These are phyloP conservation scores for Microascus cirrosus DNA, from an alignment of 2,329 filamentous ascomycete genomes.

Conservation along the genomic window DNA sequence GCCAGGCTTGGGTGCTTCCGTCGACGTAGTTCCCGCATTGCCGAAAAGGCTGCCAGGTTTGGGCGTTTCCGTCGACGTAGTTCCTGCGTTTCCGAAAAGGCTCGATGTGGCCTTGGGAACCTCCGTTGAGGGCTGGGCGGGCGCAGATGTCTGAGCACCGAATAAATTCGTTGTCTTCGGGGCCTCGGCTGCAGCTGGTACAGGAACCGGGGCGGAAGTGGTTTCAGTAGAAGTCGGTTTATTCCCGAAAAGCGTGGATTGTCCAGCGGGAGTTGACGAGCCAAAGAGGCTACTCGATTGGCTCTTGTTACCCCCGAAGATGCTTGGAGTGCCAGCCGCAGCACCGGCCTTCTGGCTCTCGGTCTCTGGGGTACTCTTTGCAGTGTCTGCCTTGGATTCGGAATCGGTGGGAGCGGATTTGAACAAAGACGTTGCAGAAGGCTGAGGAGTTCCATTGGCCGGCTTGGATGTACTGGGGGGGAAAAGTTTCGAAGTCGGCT, in stretches of 20 bases:
- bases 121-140: conserved; percentile 4
- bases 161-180: conserved; percentile 8
- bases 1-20: conserved; percentile 5
- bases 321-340: not conserved
- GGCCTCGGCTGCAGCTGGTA: conserved; percentile 6
- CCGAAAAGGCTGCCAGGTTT: conserved; percentile 4
- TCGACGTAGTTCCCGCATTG: not conserved
- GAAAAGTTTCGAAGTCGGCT: conserved; percentile 10
- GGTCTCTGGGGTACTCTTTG: not conserved
- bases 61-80: conserved; percentile 1
- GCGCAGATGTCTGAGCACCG: conserved; percentile 6
- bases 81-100: conserved; percentile 6
- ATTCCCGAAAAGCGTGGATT: conserved; percentile 17
- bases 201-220: conserved; percentile 8
- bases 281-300: not conserved
- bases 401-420: conserved; percentile 1
- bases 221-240: conserved; percentile 20
- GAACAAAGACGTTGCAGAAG: not conserved
- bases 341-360: not conserved
- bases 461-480: not conserved
- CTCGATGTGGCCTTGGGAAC: conserved; percentile 1
- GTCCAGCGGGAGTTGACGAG: not conserved
- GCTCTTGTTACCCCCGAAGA: conserved; percentile 17
- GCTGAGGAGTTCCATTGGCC: not conserved
- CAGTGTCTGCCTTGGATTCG: not conserved